A percentile compares a stretch with the other conserved stretches of the same genome.
These are phyloP conservation scores for Penicillium angulare DNA, from an alignment of 495 filamentous ascomycete genomes.

Conservation along the genomic window DNA sequence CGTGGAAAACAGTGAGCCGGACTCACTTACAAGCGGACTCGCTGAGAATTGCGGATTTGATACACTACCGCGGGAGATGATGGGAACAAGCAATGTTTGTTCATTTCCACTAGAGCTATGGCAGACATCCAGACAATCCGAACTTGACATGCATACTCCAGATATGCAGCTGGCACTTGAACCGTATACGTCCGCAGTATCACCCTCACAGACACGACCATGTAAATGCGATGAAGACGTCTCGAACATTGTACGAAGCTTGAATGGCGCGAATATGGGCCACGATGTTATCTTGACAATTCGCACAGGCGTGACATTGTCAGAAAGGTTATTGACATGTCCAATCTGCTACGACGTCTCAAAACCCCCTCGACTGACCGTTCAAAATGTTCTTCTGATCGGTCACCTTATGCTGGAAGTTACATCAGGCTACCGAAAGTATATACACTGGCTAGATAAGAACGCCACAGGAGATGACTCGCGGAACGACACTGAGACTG, in stretches of 20 bases:
- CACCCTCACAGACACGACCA: conserved; percentile 10
- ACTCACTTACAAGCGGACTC: conserved; percentile 15
- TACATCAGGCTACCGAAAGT: conserved; percentile 23
- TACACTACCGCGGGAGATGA: conserved; percentile 13
- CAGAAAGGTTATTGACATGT: conserved; percentile 20
- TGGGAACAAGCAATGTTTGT: conserved; percentile 14
- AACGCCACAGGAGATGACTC: conserved; percentile 13
- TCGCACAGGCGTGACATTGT: conserved; percentile 14
- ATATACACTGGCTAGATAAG: conserved; percentile 21
- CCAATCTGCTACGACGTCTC: conserved; percentile 27
- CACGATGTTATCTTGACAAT: conserved; percentile 17
- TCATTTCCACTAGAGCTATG: conserved; percentile 15
- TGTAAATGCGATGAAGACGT: conserved; percentile 30
- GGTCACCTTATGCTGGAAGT: conserved; percentile 26
- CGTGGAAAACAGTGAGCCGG: conserved; percentile 1
- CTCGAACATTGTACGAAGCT: conserved; percentile 15
- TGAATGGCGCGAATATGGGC: conserved; percentile 19
- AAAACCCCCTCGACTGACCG: conserved; percentile 25
- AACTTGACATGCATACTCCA: neutral
- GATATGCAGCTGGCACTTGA: neutral
- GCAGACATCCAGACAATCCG: conserved; percentile 1
- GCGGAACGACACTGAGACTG: conserved; percentile 6
- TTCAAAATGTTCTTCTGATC: conserved; percentile 27
- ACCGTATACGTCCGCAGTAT: conserved; percentile 12
- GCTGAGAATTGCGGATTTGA: conserved; percentile 15